These are phyloP conservation scores for Chenopodium quinoa DNA, from an alignment of 148 eudicot species.

Conservation along the genomic window DNA sequence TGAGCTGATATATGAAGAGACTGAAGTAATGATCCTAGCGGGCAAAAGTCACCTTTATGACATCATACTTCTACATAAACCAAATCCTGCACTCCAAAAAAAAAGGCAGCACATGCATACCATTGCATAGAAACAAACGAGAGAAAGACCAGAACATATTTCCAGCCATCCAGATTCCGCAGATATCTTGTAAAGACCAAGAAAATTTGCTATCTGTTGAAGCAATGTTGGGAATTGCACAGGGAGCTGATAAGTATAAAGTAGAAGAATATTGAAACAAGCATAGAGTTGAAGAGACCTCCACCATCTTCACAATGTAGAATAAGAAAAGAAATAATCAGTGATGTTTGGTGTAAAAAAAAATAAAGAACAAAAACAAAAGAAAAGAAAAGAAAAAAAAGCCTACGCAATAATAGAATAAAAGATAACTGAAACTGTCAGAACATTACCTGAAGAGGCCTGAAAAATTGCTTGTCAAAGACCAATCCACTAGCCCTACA, in stretches of 20 bases:
- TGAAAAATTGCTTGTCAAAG: conserved; percentile 90
- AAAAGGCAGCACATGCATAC: conserved; percentile 39
- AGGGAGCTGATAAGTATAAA: conserved; percentile 88
- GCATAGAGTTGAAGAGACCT: conserved; percentile 79
- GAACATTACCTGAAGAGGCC: conserved; percentile 53
- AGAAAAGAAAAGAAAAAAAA: too few species aligned
- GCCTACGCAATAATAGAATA: neutral
- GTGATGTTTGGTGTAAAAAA: neutral
- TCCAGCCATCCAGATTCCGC: conserved; percentile 66
- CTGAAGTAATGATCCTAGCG: neutral
- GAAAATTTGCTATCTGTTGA: conserved; percentile 43
- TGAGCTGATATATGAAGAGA: too few species aligned
- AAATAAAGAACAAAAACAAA: too few species aligned
- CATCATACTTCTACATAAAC: neutral
- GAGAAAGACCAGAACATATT: conserved; percentile 67
- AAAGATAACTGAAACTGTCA: neutral
- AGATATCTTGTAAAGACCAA: conserved; percentile 81
- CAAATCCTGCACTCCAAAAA: neutral
- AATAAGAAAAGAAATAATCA: conserved; percentile 11
- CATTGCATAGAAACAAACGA: conserved; percentile 67
- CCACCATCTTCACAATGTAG: conserved; percentile 75
- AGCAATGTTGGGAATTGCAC: conserved; percentile 40
- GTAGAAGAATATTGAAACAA: conserved; percentile 61
- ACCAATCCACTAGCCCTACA: conserved; percentile 93
- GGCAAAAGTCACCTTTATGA: neutral